Percentiles rank a stretch among this genome's conserved stretches.
phyloP scores from a whole-genome alignment of 345 rosid species.

The Populus ilicifolia region DNA sequence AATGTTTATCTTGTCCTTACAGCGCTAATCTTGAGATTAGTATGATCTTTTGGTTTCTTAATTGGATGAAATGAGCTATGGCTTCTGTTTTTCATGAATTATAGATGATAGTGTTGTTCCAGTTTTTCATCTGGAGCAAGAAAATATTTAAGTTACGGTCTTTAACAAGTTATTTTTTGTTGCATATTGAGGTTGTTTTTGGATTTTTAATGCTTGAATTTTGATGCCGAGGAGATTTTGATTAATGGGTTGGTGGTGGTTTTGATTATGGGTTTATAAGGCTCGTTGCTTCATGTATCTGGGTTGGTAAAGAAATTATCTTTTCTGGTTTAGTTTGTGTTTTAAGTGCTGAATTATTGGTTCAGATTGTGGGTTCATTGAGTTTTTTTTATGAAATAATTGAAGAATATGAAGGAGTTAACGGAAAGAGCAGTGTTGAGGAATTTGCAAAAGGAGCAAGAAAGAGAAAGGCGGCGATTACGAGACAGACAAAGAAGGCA shows the following conservation, averaged over 20 bases:
- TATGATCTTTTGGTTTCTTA: not conserved
- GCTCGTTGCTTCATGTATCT: not conserved
- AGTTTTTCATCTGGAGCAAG: not conserved
- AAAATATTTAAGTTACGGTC: not conserved
- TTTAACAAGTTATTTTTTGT: not conserved
- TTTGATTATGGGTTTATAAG: not conserved
- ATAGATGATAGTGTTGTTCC: not conserved
- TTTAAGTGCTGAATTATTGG: not conserved
- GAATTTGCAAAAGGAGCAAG: conserved; percentile 61
- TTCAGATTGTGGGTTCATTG: not conserved
- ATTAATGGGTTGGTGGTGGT: not conserved
- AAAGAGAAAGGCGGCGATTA: conserved; percentile 73
- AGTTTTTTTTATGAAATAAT: not conserved
- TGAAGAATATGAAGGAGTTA: conserved; percentile 33
- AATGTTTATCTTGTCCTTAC: not conserved
- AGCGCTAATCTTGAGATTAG: not conserved
- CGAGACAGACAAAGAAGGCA: conserved; percentile 84
- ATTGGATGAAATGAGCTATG: too few relatives aligned
- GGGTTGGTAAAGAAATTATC: not conserved
- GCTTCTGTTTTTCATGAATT: not conserved
- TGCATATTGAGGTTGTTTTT: not conserved
- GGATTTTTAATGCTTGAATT: not conserved
- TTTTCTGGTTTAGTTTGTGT: not conserved
- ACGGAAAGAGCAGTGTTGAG: conserved; percentile 38
- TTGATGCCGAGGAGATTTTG: not conserved